Evolutionary conservation across 2,329 filamentous ascomycete genomes (phyloP).

Genomic region (Trichoderma sp.): DNA sequence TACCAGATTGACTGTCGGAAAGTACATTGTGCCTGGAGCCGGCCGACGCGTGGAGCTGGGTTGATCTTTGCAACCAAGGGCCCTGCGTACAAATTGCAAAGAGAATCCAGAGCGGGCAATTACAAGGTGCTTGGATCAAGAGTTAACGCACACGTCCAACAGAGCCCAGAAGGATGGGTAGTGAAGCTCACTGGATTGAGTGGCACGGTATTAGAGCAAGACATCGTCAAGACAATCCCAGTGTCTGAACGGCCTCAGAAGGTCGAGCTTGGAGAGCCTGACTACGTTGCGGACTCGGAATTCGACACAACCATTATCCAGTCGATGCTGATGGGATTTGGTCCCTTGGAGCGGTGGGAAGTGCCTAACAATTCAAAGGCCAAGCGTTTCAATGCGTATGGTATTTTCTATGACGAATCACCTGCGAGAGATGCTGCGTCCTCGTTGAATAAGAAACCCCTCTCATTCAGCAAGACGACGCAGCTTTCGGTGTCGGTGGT

Average conservation of each 20-base stretch:
- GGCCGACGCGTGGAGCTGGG: conserved; percentile 31
- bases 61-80: conserved; percentile 32
- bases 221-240: background rate
- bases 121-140: background rate
- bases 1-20: conserved; percentile 38
- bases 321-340: conserved; percentile 35
- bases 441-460: conserved; percentile 25
- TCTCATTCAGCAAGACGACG: conserved; percentile 35
- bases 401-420: conserved; percentile 40
- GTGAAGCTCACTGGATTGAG: background rate
- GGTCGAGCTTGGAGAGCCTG: background rate
- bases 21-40: conserved; percentile 41
- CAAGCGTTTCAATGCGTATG: conserved; percentile 43
- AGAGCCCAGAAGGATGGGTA: background rate
- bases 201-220: background rate
- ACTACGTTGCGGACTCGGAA: conserved; percentile 25
- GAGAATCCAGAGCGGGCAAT: background rate
- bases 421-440: conserved; percentile 36
- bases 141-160: background rate
- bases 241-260: background rate
- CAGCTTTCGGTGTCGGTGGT: conserved; percentile 42
- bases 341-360: conserved; percentile 40
- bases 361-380: conserved; percentile 26
- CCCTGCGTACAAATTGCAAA: background rate
- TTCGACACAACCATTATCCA: conserved; percentile 29